Conservation (phyloP, 2,329 filamentous ascomycete species). For the Bipolaris victoriae region DNA sequence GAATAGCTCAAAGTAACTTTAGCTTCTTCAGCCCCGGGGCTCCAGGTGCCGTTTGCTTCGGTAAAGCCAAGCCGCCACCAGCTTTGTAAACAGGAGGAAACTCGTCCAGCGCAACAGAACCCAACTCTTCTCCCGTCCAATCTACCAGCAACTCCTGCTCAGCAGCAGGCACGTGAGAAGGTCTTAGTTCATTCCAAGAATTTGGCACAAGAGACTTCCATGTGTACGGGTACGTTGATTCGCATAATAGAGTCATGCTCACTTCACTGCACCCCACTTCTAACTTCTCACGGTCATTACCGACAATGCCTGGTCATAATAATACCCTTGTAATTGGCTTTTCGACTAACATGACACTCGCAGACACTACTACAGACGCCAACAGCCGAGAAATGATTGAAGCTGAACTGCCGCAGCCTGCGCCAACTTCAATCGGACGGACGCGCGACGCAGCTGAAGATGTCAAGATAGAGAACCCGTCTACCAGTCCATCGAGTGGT, state of each 20-base stretch:
- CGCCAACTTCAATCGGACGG: not conserved
- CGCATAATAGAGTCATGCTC: not conserved
- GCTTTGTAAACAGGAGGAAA: not conserved
- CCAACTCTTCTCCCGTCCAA: constrained; percentile 1
- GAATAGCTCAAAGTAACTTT: not conserved
- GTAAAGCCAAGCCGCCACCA: not conserved
- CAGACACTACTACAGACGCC: not conserved
- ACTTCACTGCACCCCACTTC: not conserved
- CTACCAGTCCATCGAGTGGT: not conserved
- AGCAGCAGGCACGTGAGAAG: not conserved
- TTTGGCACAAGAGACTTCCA: not conserved
- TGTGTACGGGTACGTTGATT: not conserved
- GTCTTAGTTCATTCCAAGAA: not conserved
- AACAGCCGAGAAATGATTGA: not conserved
- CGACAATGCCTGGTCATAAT: not conserved
- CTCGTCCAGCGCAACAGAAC: constrained; percentile 7
- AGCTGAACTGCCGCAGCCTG: not conserved
- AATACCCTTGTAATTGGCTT: not conserved
- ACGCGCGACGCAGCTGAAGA: not conserved
- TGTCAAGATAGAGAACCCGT: not conserved
- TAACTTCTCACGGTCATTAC: not conserved
- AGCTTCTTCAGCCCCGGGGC: constrained; percentile 1
- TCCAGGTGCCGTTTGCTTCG: constrained; percentile 12
- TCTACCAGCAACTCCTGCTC: not conserved
- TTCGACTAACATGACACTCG: not conserved